A percentile compares a stretch with the other conserved stretches of the same genome.
These are phyloP conservation scores for Arctostaphylos glauca DNA, from an alignment of 148 eudicot species.

Conservation along the genomic window DNA sequence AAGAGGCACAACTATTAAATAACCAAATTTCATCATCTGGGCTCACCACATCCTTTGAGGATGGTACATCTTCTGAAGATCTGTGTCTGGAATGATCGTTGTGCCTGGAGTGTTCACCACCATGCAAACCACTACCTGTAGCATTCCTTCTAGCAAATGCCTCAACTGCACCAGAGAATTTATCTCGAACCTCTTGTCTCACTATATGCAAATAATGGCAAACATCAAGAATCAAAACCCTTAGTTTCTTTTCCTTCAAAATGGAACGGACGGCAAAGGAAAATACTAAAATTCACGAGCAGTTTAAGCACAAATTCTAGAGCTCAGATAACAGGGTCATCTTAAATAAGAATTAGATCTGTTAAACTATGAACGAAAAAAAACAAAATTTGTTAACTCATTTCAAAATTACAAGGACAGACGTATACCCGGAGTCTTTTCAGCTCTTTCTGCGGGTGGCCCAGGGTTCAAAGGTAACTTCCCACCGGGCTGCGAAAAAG, in stretches of 20 bases:
- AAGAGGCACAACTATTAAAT: neutral
- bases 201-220: conserved; percentile 25
- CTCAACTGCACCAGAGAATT: conserved; percentile 74
- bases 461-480: conserved; percentile 67
- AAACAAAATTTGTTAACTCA: neutral
- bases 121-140: conserved; percentile 50
- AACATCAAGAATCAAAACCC: neutral
- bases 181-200: conserved; percentile 70
- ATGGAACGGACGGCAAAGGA: neutral
- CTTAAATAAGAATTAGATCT: neutral
- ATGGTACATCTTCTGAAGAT: conserved; percentile 51
- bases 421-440: conserved; percentile 64
- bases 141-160: conserved; percentile 67
- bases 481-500: conserved; percentile 50
- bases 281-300: neutral
- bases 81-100: conserved; percentile 45
- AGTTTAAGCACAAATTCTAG: neutral
- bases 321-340: neutral
- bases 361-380: neutral
- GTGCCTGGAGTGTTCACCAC: conserved; percentile 62
- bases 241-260: neutral
- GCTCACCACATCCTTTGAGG: conserved; percentile 73
- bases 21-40: neutral
- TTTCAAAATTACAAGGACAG: neutral
- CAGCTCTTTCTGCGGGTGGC: conserved; percentile 71